Evolutionary conservation across 2,329 filamentous ascomycete genomes (phyloP).

Genomic region (Fusarium humuli): DNA sequence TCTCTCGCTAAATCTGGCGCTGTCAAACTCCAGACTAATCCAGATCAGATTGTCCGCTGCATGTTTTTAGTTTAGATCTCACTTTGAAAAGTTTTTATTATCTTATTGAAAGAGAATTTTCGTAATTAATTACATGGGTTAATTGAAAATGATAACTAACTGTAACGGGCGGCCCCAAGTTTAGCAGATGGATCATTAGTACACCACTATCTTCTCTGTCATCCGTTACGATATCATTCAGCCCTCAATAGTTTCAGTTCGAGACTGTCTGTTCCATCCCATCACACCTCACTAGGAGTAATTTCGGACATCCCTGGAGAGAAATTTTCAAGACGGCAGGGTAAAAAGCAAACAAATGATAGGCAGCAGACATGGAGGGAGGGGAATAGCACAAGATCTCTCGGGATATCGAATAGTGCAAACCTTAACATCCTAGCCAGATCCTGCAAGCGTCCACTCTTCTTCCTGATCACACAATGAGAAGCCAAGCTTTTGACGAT

Average conservation of each 20-base stretch:
- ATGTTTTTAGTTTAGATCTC: background rate
- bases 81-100: background rate
- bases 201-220: background rate
- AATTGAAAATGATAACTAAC: slow-evolving; percentile 9
- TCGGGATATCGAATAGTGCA: slow-evolving; percentile 33
- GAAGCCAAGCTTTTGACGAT: slow-evolving; percentile 20
- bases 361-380: slow-evolving; percentile 8
- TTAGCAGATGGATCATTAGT: slow-evolving; percentile 1
- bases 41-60: slow-evolving; percentile 11
- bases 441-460: slow-evolving; percentile 40
- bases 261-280: slow-evolving; percentile 7
- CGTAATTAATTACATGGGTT: slow-evolving; percentile 6
- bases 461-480: background rate
- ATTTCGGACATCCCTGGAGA: slow-evolving; percentile 16
- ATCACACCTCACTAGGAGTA: slow-evolving; percentile 13
- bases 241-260: slow-evolving; percentile 2
- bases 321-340: slow-evolving; percentile 1
- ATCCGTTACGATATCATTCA: background rate
- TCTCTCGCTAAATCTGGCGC: slow-evolving; percentile 12
- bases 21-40: slow-evolving; percentile 1
- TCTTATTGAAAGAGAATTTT: slow-evolving; percentile 23
- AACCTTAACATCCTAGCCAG: slow-evolving; percentile 30
- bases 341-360: background rate
- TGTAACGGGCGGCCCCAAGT: background rate
- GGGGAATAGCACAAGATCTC: slow-evolving; percentile 17